These are phyloP conservation scores for Solidago caesia DNA, from an alignment of 129 eudicot species.

Conservation along the genomic window DNA sequence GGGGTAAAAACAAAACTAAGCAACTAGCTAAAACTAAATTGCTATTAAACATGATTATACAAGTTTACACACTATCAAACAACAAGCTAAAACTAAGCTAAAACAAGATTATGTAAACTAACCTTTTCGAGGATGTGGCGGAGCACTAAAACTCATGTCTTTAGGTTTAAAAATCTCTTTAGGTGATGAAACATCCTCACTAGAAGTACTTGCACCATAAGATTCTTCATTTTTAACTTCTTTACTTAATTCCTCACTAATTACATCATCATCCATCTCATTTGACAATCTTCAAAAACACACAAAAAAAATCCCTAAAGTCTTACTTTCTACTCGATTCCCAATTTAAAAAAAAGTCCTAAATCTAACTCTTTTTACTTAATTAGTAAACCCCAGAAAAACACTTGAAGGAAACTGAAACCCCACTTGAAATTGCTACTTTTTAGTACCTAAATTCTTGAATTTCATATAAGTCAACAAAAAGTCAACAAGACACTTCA, in stretches of 20 bases:
- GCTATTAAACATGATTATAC: not conserved
- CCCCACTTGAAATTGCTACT: constrained; percentile 23
- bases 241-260: constrained; percentile 16
- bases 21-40: not conserved
- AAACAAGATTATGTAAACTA: constrained; percentile 20
- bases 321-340: not conserved
- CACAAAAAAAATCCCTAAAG: constrained; percentile 9
- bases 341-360: too few relatives aligned
- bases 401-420: constrained; percentile 24
- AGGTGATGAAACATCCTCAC: constrained; percentile 42
- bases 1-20: too few relatives aligned
- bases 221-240: constrained; percentile 30
- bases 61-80: not conserved
- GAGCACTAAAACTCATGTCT: constrained; percentile 49
- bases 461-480: constrained; percentile 24
- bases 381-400: constrained; percentile 29
- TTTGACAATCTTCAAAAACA: constrained; percentile 27
- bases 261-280: constrained; percentile 56
- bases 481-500: constrained; percentile 31
- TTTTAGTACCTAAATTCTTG: constrained; percentile 12
- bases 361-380: too few relatives aligned
- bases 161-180: constrained; percentile 34
- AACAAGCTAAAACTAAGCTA: constrained; percentile 8
- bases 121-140: constrained; percentile 50
- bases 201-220: constrained; percentile 32